Conservation (phyloP, 75 land plant species). For the Cunninghamia lanceolata region DNA sequence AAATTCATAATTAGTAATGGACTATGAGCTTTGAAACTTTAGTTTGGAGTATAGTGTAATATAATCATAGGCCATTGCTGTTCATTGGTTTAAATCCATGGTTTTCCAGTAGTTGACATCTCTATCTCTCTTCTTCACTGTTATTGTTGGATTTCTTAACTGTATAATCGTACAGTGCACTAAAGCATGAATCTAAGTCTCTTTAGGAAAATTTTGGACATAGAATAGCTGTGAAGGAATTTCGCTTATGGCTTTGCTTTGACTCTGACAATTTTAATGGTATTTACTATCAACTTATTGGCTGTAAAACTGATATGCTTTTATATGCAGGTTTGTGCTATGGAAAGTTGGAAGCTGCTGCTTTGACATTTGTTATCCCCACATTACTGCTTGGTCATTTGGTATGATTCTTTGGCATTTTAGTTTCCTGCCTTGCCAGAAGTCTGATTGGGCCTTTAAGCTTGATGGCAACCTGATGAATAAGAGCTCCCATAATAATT, state of each 20-base stretch:
- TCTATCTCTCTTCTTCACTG: neutral
- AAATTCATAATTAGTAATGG: neutral
- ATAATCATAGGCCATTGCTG: neutral
- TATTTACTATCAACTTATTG: neutral
- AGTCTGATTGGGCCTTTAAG: neutral
- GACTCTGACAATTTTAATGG: neutral
- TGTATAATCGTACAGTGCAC: neutral
- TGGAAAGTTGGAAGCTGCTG: slow-evolving; percentile 94
- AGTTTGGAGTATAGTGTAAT: neutral
- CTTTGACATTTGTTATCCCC: slow-evolving; percentile 85
- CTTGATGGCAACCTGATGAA: neutral
- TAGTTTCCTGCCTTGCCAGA: neutral
- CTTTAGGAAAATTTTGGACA: neutral
- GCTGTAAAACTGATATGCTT: neutral
- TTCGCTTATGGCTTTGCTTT: neutral
- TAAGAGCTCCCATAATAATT: neutral
- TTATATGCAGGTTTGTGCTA: slow-evolving; percentile 82
- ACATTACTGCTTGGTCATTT: slow-evolving; percentile 91
- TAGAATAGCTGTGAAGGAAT: neutral
- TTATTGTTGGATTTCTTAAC: neutral
- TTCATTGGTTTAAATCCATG: neutral
- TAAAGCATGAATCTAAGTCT: neutral
- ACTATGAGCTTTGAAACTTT: neutral
- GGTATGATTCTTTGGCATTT: slow-evolving; percentile 38
- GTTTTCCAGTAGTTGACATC: neutral